Conservation (phyloP, 805 yeast species). For the Candida palmyrensis region DNA sequence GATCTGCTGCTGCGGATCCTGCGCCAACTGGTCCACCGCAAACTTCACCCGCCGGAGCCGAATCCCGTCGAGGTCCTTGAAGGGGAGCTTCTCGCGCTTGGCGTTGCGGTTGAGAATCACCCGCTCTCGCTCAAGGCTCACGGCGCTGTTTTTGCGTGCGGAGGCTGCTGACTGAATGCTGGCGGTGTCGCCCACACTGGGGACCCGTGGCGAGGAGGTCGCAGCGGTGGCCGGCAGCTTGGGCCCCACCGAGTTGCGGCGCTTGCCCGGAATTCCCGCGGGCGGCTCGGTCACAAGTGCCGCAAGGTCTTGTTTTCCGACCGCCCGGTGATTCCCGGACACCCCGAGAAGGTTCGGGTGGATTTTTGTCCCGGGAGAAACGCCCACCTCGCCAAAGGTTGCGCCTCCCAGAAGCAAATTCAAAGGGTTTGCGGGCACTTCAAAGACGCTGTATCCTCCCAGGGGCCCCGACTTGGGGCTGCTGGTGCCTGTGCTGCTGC, state of each 20-base stretch:
- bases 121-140: slow-evolving; percentile 11
- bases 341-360: slow-evolving; percentile 4
- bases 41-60: slow-evolving; percentile 62
- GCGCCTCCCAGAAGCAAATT: not conserved
- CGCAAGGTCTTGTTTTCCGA: slow-evolving; percentile 16
- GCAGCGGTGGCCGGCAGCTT: not conserved
- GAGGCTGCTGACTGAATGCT: not conserved
- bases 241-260: slow-evolving; percentile 9
- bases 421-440: not conserved
- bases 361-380: slow-evolving; percentile 3
- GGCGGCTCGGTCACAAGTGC: slow-evolving; percentile 22
- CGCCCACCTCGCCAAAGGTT: not conserved
- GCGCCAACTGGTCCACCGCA: slow-evolving; percentile 64
- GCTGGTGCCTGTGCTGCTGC: slow-evolving; percentile 6
- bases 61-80: slow-evolving; percentile 16
- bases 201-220: no score
- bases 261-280: slow-evolving; percentile 13
- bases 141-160: not conserved
- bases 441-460: no score
- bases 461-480: not conserved
- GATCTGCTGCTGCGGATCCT: slow-evolving; percentile 73
- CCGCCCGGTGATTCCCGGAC: slow-evolving; percentile 3
- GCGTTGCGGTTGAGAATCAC: slow-evolving; percentile 43
- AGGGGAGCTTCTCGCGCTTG: slow-evolving; percentile 28
- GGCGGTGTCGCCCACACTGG: no score